A percentile compares a stretch with the other conserved stretches of the same genome.
These are phyloP conservation scores for Jamesozyma gamospora DNA, from an alignment of 805 yeast species.

Conservation along the genomic window DNA sequence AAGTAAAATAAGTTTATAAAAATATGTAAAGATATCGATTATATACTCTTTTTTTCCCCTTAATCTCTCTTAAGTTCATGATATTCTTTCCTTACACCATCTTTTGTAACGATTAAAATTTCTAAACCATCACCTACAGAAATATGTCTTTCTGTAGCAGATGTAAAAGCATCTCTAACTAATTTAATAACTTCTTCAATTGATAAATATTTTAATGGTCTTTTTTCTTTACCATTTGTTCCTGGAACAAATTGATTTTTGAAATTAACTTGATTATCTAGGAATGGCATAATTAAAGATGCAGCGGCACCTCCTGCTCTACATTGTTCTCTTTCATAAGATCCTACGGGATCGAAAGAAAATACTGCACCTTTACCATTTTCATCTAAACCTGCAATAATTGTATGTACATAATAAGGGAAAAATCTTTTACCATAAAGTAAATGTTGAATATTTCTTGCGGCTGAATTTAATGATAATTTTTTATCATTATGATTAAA, in stretches of 20 bases:
- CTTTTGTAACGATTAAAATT: constrained; percentile 82
- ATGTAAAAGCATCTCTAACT: constrained; percentile 87
- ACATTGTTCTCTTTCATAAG: constrained; percentile 94
- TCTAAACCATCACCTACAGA: constrained; percentile 97
- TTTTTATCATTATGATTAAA: constrained; percentile 69
- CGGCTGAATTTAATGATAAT: constrained; percentile 62
- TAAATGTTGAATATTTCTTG: constrained; percentile 82
- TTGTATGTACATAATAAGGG: constrained; percentile 94
- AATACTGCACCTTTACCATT: constrained; percentile 88
- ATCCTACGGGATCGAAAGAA: constrained; percentile 96
- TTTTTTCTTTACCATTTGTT: constrained; percentile 56
- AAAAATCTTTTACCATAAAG: constrained; percentile 89
- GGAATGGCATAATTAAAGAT: constrained; percentile 89
- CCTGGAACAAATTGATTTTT: constrained; percentile 86
- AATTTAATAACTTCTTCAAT: constrained; percentile 80
- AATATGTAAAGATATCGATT: too few species aligned
- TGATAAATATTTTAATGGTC: constrained; percentile 49
- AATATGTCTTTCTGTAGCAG: constrained; percentile 97
- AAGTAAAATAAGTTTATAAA: too few species aligned
- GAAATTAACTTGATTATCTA: constrained; percentile 94
- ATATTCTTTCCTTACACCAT: constrained; percentile 77
- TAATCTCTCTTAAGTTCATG: constrained; percentile 83
- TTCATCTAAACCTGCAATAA: constrained; percentile 83
- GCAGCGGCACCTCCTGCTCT: constrained; percentile 99
- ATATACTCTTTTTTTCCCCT: too few species aligned